Percentiles rank a stretch among this genome's conserved stretches.
phyloP scores from a whole-genome alignment of 2,329 filamentous ascomycete species.

The Verticillium dahliae region DNA sequence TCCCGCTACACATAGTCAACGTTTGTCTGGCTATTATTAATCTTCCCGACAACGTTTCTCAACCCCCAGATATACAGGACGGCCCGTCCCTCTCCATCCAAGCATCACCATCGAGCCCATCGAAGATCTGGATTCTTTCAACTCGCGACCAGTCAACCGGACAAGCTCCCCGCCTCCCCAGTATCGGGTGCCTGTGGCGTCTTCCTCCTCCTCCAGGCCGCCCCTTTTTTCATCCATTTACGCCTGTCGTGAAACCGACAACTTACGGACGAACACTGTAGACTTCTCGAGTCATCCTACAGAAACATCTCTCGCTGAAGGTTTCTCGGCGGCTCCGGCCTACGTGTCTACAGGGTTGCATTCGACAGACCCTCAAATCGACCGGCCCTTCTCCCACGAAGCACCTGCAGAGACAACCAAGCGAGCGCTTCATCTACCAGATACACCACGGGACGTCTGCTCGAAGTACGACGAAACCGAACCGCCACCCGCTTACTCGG shows the following conservation, averaged over 20 bases:
- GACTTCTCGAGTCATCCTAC: neutral
- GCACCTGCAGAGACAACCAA: constrained; percentile 66
- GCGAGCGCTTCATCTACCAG: constrained; percentile 65
- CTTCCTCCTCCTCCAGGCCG: constrained; percentile 40
- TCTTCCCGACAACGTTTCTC: no score
- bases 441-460: constrained; percentile 69
- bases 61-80: constrained; percentile 19
- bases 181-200: constrained; percentile 51
- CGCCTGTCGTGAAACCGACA: constrained; percentile 29
- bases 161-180: constrained; percentile 50
- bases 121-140: constrained; percentile 3
- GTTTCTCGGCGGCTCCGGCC: constrained; percentile 39
- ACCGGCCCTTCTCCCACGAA: constrained; percentile 37
- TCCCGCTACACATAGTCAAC: no score
- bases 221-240: constrained; percentile 58
- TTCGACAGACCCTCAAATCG: constrained; percentile 28
- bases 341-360: constrained; percentile 40
- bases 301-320: constrained; percentile 21
- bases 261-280: constrained; percentile 20
- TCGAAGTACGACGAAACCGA: constrained; percentile 79
- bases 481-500: constrained; percentile 91
- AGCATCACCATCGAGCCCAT: constrained; percentile 3
- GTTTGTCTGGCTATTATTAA: no score
- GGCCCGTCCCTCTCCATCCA: constrained; percentile 33
- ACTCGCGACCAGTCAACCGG: constrained; percentile 16